Base-by-base conservation (phyloP, 768 basidiomycete genomes). In the Tricholoma terreum region DNA sequence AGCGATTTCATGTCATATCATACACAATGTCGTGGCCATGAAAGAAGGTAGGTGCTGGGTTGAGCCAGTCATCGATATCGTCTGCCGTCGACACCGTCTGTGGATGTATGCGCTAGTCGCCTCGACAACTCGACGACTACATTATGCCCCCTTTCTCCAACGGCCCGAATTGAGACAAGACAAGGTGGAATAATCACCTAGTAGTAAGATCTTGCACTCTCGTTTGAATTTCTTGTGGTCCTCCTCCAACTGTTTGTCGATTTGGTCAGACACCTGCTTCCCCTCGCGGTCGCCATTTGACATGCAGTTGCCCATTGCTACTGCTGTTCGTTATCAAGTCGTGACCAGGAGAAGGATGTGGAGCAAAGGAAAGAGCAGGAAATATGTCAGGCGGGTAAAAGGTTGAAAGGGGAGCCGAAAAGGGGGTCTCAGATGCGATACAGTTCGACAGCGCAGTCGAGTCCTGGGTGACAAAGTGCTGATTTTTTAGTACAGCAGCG, bases 161-260 rank as follows among this genome's bases (percentile, higher is more conserved):
- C 22, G 22, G 52, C 12, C 40, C 48, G 21, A 33, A 17, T 19
- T 21, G 6, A 0, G 1, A 14, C 22, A n/a, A 49, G 12, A 21
- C 27, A 27, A 11, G 17, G 24, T 8, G 21, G 12, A 50, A 7
- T 3, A 79, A 90, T 52, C 59, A 91, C 93, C 94, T 10, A 97
- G 78, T 8, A 97, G 76, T n/a, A 97, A 73, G 63, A 97, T 94
- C 81, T 96, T 96, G 78, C 92, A 94, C 70, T 95, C 94, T 65
- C 86, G 85, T 71, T 88, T 87, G 61, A 87, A 89, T 71, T 81
- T 85, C 70, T 83, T 85, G 14, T 80, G 81, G 70, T 95, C 94
- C 73, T 94, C 92, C 68, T 94, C 92, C 53, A 94, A 83, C 72
- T 85, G 81, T 61, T 81, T 83, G 79, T 94, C 92, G 64, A 94